Conservation (phyloP, 1,284 basidiomycete species). For the Trichosporon sp. region DNA sequence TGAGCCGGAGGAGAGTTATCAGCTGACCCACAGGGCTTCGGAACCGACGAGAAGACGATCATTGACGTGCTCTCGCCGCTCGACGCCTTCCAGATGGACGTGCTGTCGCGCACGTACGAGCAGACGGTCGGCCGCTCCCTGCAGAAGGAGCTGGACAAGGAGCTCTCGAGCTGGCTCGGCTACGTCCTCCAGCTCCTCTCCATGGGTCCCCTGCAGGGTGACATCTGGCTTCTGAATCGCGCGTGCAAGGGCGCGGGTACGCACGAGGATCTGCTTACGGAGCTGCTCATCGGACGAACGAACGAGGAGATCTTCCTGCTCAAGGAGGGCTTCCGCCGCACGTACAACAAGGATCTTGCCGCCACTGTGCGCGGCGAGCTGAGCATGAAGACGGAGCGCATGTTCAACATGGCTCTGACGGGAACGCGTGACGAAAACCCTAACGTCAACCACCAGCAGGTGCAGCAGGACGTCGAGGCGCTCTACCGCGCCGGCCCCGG, state of each 20-base stretch:
- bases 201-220: constrained; percentile 54
- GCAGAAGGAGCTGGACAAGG: constrained; percentile 54
- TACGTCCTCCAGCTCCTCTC: constrained; percentile 53
- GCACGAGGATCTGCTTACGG: constrained; percentile 56
- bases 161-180: constrained; percentile 55
- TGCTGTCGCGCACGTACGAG: constrained; percentile 53
- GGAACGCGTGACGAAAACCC: constrained; percentile 54
- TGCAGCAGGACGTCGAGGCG: constrained; percentile 54
- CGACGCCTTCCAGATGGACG: constrained; percentile 55
- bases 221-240: constrained; percentile 51
- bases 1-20: neutral
- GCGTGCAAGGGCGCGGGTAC: constrained; percentile 55
- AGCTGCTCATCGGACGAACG: constrained; percentile 53
- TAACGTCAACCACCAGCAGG: constrained; percentile 51
- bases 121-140: constrained; percentile 49
- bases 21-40: constrained; percentile 48
- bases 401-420: constrained; percentile 56
- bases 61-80: constrained; percentile 53
- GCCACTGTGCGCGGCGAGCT: constrained; percentile 53
- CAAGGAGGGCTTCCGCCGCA: constrained; percentile 53
- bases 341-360: constrained; percentile 52
- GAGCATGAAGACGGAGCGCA: constrained; percentile 57
- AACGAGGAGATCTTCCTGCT: constrained; percentile 57
- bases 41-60: constrained; percentile 54
- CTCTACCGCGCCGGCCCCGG: constrained; percentile 55